phyloP scores from a whole-genome alignment of 805 yeast genomes.

The Kodamaea sagamina region DNA sequence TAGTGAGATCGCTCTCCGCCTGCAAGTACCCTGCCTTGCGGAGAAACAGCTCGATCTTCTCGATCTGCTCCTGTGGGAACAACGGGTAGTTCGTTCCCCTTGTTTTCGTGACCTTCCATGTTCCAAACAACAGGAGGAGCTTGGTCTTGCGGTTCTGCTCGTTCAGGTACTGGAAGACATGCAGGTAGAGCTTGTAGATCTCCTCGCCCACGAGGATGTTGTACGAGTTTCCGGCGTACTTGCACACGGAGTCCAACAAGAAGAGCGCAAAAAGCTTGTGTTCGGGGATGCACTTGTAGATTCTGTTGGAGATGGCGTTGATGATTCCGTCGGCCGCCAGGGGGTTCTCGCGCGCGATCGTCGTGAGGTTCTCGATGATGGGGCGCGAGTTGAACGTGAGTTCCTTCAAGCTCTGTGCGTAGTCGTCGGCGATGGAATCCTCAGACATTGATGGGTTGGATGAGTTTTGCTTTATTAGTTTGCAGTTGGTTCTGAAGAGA shows the following conservation, averaged over 20 bases:
- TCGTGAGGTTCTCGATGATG: constrained; percentile 80
- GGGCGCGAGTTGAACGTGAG: constrained; percentile 89
- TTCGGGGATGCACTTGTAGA: constrained; percentile 73
- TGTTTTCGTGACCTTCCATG: constrained; percentile 78
- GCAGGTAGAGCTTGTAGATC: constrained; percentile 68
- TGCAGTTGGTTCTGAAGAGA: no score
- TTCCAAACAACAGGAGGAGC: constrained; percentile 74
- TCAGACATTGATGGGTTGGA: constrained; percentile 1
- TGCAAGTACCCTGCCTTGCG: constrained; percentile 30
- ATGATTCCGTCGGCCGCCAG: constrained; percentile 76
- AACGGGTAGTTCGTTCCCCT: constrained; percentile 63
- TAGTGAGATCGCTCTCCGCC: constrained; percentile 19
- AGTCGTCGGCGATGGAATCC: constrained; percentile 48
- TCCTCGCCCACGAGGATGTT: constrained; percentile 73
- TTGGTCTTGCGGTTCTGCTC: constrained; percentile 68
- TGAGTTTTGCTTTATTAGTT: not conserved
- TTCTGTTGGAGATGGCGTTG: constrained; percentile 71
- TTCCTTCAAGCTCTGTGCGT: constrained; percentile 67
- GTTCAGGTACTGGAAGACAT: constrained; percentile 75
- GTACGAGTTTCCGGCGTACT: constrained; percentile 88
- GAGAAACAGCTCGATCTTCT: constrained; percentile 73
- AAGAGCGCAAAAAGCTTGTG: constrained; percentile 85
- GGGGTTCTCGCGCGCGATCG: constrained; percentile 82
- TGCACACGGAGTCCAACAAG: constrained; percentile 86
- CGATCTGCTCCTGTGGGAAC: constrained; percentile 69